Conservation (phyloP, 2,329 filamentous ascomycete species). For the Colletotrichum orbiculare region DNA sequence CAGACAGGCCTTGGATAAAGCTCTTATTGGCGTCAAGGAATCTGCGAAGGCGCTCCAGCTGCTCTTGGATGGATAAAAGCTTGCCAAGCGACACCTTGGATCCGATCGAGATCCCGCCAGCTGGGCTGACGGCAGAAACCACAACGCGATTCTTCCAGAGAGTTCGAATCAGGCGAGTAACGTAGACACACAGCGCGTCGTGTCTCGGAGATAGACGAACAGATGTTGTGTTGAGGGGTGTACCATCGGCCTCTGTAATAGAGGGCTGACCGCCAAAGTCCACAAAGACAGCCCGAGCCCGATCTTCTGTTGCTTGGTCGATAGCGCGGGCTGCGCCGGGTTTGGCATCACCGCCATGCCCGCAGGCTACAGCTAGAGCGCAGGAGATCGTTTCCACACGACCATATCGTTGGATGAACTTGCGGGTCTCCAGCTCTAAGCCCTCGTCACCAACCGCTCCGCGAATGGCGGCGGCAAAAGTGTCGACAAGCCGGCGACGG, state of each 20-base stretch:
- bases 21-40: conserved; percentile 90
- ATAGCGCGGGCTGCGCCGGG: conserved; percentile 80
- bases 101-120: conserved; percentile 70
- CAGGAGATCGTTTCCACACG: conserved; percentile 90
- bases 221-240: conserved; percentile 78
- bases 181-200: conserved; percentile 87
- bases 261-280: conserved; percentile 91
- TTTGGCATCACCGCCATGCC: conserved; percentile 82
- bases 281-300: conserved; percentile 88
- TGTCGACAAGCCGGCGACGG: conserved; percentile 86
- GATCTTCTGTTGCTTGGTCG: conserved; percentile 87
- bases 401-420: conserved; percentile 87
- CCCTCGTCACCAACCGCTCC: conserved; percentile 81
- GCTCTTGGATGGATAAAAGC: conserved; percentile 80
- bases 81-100: conserved; percentile 77
- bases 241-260: conserved; percentile 80
- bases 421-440: conserved; percentile 82
- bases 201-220: conserved; percentile 91
- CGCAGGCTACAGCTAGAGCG: conserved; percentile 92
- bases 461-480: conserved; percentile 86
- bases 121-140: conserved; percentile 59
- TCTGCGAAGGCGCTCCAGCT: conserved; percentile 79
- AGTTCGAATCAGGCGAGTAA: conserved; percentile 86
- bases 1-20: conserved; percentile 94
- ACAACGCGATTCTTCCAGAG: conserved; percentile 89